phyloP scores from a whole-genome alignment of 2,329 filamentous ascomycete genomes.

The Nothomitra cinnamomea region DNA sequence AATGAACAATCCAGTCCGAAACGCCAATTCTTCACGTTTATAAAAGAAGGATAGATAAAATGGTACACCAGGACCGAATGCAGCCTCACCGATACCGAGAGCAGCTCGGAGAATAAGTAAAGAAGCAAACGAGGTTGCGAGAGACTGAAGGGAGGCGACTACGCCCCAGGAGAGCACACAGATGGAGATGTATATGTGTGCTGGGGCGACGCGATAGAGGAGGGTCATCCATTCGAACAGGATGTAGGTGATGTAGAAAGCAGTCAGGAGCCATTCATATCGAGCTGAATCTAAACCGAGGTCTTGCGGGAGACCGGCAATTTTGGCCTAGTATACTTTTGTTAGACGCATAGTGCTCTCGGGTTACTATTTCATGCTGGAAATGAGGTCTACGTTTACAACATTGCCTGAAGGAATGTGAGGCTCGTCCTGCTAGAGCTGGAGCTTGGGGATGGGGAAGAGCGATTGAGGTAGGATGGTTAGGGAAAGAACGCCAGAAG shows the following conservation, averaged over 20 bases:
- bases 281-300: slow-evolving; percentile 35
- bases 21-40: slow-evolving; percentile 54
- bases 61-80: slow-evolving; percentile 44
- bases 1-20: slow-evolving; percentile 73
- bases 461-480: slow-evolving; percentile 5
- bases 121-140: slow-evolving; percentile 44
- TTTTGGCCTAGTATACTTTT: slow-evolving; percentile 14
- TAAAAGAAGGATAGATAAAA: slow-evolving; percentile 50
- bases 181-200: slow-evolving; percentile 32
- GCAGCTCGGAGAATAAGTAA: slow-evolving; percentile 21
- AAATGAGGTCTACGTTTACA: background rate
- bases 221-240: slow-evolving; percentile 50
- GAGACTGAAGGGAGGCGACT: slow-evolving; percentile 54
- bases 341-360: too few relatives aligned
- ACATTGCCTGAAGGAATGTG: background rate
- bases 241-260: slow-evolving; percentile 48
- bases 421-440: background rate
- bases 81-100: slow-evolving; percentile 41
- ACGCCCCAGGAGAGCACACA: slow-evolving; percentile 68
- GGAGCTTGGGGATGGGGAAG: background rate
- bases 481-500: background rate
- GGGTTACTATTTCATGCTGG: too few relatives aligned
- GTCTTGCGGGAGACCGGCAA: slow-evolving; percentile 38
- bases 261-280: slow-evolving; percentile 44
- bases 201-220: slow-evolving; percentile 40